A percentile compares a stretch with the other conserved stretches of the same genome.
Evolutionary conservation across 441 rosid genomes (phyloP).

Genomic region (Monsonia emarginata): DNA sequence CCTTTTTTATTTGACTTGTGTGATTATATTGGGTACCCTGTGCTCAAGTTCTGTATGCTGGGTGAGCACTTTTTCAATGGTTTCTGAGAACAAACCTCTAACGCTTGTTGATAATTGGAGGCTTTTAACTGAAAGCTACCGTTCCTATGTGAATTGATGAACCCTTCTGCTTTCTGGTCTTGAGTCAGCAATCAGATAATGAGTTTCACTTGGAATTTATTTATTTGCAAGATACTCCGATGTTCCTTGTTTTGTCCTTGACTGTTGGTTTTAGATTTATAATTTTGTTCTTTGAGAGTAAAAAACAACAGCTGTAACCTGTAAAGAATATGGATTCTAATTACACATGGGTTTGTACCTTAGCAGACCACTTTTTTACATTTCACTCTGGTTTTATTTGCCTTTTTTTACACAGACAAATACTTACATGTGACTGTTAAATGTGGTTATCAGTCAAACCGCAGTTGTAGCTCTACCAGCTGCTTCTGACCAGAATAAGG

Average conservation of each 20-base stretch:
- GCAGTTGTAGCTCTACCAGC: slow-evolving; percentile 22
- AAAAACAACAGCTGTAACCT: background rate
- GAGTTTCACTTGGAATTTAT: background rate
- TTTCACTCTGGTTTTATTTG: background rate
- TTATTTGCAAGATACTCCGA: background rate
- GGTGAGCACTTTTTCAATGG: background rate
- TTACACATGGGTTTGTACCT: background rate
- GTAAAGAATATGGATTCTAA: background rate
- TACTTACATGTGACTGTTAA: slow-evolving; percentile 13
- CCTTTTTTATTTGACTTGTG: background rate
- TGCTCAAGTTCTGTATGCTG: background rate
- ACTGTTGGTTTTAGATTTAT: background rate
- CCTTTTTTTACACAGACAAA: background rate
- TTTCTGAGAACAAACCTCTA: background rate
- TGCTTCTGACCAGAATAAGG: slow-evolving; percentile 24
- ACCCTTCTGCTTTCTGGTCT: no score
- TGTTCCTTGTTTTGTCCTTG: background rate
- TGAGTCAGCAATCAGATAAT: background rate
- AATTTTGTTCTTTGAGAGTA: background rate
- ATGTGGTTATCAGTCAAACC: slow-evolving; percentile 32
- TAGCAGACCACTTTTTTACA: background rate
- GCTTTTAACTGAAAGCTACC: no score
- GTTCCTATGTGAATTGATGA: no score
- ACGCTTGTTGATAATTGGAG: background rate
- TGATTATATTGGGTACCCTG: background rate